Conservation (phyloP, 352 stramenopile species). For the Hyaloperonospora arabidopsidis region DNA sequence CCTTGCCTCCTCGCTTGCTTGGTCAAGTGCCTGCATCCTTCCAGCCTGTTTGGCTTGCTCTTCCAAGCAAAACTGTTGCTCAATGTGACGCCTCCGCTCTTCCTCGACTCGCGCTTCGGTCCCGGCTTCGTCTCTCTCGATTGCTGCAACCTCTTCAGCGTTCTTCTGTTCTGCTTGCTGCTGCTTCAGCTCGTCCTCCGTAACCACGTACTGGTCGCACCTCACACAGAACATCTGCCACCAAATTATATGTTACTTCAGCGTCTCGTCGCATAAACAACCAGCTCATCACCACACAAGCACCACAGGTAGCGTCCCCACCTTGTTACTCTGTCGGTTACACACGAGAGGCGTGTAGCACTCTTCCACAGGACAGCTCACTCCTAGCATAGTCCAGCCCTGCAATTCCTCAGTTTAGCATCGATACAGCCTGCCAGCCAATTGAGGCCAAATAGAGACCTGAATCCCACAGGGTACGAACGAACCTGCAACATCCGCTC, state of each 20-base stretch:
- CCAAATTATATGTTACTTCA: not conserved
- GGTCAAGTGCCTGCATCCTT: constrained; percentile 38
- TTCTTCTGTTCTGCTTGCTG: constrained; percentile 37
- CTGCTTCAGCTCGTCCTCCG: constrained; percentile 58
- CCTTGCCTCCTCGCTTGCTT: constrained; percentile 13
- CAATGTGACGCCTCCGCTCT: constrained; percentile 36
- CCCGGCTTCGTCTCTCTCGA: constrained; percentile 33
- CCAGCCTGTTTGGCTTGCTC: constrained; percentile 51
- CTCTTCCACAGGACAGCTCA: constrained; percentile 53
- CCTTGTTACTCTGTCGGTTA: constrained; percentile 54
- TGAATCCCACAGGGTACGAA: not conserved
- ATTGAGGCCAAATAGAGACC: not conserved
- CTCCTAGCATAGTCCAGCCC: constrained; percentile 71
- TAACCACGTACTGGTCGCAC: constrained; percentile 68
- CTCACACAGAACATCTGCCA: constrained; percentile 68
- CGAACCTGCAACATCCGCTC: constrained; percentile 76
- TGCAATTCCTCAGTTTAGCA: constrained; percentile 15
- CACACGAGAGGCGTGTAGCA: constrained; percentile 78
- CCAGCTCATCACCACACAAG: not conserved
- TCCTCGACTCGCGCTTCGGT: constrained; percentile 30
- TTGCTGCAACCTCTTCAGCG: constrained; percentile 35
- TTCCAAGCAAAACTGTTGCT: constrained; percentile 62
- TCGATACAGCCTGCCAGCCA: not conserved
- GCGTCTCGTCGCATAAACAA: not conserved
- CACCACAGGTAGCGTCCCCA: constrained; percentile 1